These are phyloP conservation scores for Fraxinus excelsior DNA, from an alignment of 257 asterid genomes.

Conservation along the genomic window DNA sequence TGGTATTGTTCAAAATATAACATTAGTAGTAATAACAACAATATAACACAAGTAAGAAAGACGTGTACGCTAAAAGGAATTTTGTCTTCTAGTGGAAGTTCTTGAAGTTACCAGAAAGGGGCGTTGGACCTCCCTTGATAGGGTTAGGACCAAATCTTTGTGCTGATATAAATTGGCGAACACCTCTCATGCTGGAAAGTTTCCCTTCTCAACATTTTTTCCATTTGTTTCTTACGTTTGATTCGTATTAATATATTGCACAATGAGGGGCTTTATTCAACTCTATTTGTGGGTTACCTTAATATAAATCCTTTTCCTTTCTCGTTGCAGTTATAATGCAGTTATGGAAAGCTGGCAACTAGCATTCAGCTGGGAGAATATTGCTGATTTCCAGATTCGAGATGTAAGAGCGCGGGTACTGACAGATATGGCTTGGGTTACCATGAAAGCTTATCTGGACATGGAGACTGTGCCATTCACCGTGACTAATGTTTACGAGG, in stretches of 20 bases:
- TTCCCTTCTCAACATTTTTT: neutral
- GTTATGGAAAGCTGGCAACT: slow-evolving; percentile 94
- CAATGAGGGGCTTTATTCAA: neutral
- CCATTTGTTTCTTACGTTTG: neutral
- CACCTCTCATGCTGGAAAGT: neutral
- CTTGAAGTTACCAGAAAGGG: neutral
- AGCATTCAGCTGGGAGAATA: slow-evolving; percentile 77
- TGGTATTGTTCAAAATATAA: too few species aligned
- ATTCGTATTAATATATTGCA: neutral
- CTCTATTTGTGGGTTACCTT: too few species aligned
- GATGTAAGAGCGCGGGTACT: slow-evolving; percentile 79
- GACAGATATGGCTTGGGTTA: slow-evolving; percentile 83
- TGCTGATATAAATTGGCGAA: neutral
- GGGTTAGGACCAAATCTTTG: neutral
- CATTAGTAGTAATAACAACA: too few species aligned
- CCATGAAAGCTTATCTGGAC: slow-evolving; percentile 79
- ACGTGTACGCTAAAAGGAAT: neutral
- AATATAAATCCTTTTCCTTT: neutral
- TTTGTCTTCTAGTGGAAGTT: neutral
- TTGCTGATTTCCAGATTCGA: slow-evolving; percentile 63
- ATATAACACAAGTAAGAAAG: too few species aligned
- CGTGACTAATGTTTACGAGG: slow-evolving; percentile 71
- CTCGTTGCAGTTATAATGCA: slow-evolving; percentile 58
- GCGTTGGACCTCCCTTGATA: neutral
- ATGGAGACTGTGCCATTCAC: slow-evolving; percentile 50